phyloP scores from a whole-genome alignment of 78 protist genomes.

The Chrysochromulina parva region DNA sequence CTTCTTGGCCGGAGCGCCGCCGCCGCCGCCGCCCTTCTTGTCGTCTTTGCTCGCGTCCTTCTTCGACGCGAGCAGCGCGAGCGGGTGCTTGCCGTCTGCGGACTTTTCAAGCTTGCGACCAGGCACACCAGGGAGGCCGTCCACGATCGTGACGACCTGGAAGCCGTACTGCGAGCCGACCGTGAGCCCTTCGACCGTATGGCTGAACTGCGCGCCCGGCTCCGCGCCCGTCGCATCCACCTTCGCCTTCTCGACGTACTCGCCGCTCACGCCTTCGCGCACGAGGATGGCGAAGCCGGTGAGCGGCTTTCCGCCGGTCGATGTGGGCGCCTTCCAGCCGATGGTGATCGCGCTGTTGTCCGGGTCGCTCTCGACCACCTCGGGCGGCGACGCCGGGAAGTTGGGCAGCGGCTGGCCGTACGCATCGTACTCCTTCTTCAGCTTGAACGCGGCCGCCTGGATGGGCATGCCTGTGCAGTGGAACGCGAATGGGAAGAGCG shows the following conservation, averaged over 20 bases:
- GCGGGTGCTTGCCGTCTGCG: background rate
- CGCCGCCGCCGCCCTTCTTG: background rate
- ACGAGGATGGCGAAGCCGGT: background rate
- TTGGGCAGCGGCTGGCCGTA: constrained; percentile 48
- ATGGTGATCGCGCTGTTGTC: background rate
- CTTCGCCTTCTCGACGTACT: background rate
- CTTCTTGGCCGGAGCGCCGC: constrained; percentile 2
- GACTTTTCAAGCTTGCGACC: background rate
- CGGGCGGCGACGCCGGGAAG: constrained; percentile 34
- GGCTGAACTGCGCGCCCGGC: background rate
- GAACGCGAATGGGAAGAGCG: constrained; percentile 97
- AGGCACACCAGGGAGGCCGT: background rate
- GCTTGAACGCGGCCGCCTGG: constrained; percentile 82
- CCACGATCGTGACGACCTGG: background rate
- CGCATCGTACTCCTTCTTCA: constrained; percentile 34
- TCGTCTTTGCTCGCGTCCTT: background rate
- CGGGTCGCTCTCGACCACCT: background rate
- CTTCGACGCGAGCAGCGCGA: background rate
- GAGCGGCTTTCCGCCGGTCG: background rate
- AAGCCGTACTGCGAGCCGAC: background rate
- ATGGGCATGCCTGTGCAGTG: constrained; percentile 99
- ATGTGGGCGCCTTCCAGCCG: constrained; percentile 28
- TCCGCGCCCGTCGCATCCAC: background rate
- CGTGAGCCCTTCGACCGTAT: background rate
- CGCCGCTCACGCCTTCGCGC: background rate